Conservation (phyloP, 768 basidiomycete genomes). For the Trametes elegans region DNA sequence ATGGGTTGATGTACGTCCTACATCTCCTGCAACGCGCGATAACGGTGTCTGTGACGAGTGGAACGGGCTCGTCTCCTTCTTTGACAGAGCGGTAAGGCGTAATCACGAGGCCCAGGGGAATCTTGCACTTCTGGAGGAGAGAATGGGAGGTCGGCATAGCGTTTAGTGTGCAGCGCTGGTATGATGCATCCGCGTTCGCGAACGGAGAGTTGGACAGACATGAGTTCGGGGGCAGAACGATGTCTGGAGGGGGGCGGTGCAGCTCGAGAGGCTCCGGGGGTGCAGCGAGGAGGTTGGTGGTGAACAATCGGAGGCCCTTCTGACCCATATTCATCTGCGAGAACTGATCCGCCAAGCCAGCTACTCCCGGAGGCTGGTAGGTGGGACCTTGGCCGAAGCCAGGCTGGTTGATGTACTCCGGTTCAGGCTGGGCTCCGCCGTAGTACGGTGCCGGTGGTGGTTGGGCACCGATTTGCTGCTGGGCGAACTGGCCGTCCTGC, state of each 20-base stretch:
- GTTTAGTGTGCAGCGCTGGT: conserved; percentile 89
- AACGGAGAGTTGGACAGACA: conserved; percentile 73
- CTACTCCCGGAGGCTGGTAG: conserved; percentile 43
- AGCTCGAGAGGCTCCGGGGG: conserved; percentile 91
- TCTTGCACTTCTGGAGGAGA: conserved; percentile 82
- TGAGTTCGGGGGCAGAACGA: conserved; percentile 82
- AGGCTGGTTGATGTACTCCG: conserved; percentile 46
- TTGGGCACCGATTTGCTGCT: conserved; percentile 45
- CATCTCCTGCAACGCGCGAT: conserved; percentile 96
- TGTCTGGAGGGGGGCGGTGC: conserved; percentile 80
- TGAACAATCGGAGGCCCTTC: conserved; percentile 76
- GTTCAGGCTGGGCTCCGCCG: conserved; percentile 37
- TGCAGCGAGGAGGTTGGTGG: conserved; percentile 88
- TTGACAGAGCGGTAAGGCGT: conserved; percentile 88
- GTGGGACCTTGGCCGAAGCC: conserved; percentile 43
- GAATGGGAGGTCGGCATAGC: conserved; percentile 90
- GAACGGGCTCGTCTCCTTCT: conserved; percentile 80
- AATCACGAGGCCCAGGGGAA: conserved; percentile 85
- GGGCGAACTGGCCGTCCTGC: conserved; percentile 64
- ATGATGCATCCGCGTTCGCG: conserved; percentile 86
- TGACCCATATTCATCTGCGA: conserved; percentile 85
- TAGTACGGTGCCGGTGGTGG: conserved; percentile 50
- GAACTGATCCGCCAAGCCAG: conserved; percentile 80
- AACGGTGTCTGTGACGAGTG: conserved; percentile 89
- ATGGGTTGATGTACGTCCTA: conserved; percentile 96